Evolutionary conservation across 106 monocot genomes (phyloP).

Genomic region (Posidonia australis): DNA sequence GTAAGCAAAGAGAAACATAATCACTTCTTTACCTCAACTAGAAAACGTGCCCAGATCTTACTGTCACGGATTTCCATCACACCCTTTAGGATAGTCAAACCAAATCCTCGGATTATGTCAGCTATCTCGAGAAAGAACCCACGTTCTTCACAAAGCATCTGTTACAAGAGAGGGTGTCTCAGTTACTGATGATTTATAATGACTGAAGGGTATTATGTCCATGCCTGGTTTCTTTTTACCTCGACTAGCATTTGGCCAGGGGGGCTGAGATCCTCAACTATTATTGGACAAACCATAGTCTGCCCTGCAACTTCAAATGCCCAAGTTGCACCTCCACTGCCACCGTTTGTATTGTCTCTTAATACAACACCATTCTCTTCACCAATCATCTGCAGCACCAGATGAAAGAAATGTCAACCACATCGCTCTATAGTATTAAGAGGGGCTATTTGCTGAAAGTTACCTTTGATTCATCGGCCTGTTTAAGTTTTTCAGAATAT

Average conservation of each 20-base stretch:
- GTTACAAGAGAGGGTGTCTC: not conserved
- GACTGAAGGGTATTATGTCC: too few relatives aligned
- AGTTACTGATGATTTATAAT: not conserved
- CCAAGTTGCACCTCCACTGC: constrained; percentile 73
- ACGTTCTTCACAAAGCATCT: constrained; percentile 95
- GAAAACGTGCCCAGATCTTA: constrained; percentile 81
- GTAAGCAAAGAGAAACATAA: not conserved
- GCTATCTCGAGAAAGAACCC: constrained; percentile 97
- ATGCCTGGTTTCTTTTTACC: constrained; percentile 27
- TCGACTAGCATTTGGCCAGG: constrained; percentile 94
- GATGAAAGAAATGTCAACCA: not conserved
- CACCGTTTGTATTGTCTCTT: constrained; percentile 44
- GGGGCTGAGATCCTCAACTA: constrained; percentile 77
- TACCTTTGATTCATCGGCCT: constrained; percentile 80
- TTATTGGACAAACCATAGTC: constrained; percentile 90
- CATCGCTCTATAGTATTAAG: not conserved
- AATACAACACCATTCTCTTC: constrained; percentile 70
- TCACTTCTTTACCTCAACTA: constrained; percentile 61
- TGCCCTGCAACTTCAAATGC: constrained; percentile 95
- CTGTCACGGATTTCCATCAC: constrained; percentile 66
- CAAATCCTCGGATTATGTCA: constrained; percentile 81
- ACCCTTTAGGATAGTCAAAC: constrained; percentile 83
- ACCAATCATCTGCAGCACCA: constrained; percentile 54
- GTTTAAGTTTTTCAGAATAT: constrained; percentile 85
- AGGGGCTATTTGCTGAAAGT: not conserved